phyloP scores from a whole-genome alignment of 495 filamentous ascomycete species.

The Neurospora cerealis region DNA sequence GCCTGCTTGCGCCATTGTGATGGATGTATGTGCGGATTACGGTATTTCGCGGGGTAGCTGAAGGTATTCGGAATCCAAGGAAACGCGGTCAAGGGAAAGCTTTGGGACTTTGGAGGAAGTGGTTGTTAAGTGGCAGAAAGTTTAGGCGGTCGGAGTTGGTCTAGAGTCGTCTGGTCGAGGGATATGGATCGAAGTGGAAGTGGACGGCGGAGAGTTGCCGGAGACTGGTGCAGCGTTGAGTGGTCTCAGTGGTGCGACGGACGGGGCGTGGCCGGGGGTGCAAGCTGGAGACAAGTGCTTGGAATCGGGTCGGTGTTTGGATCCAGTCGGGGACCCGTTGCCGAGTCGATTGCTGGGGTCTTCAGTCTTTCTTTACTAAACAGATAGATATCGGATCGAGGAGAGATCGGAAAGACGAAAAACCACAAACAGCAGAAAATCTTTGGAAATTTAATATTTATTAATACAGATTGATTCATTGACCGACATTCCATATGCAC shows the following conservation, averaged over 20 bases:
- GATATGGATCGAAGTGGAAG: not conserved
- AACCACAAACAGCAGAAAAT: not conserved
- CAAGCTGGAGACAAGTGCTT: not conserved
- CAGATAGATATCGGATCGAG: not conserved
- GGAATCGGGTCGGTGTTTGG: not conserved
- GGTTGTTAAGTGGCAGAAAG: not conserved
- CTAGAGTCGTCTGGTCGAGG: not conserved
- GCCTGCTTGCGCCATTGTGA: slow-evolving; percentile 41
- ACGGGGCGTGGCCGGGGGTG: not conserved
- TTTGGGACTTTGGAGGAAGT: not conserved
- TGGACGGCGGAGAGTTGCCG: not conserved
- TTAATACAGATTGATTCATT: not conserved
- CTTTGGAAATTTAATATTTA: not conserved
- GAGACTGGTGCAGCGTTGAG: not conserved
- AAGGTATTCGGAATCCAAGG: not conserved
- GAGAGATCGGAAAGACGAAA: not conserved
- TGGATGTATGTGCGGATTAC: slow-evolving; percentile 2
- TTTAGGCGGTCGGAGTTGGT: not conserved
- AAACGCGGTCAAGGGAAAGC: not conserved
- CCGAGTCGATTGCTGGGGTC: not conserved
- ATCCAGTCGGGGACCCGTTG: not conserved
- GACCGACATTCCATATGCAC: not conserved
- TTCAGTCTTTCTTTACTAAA: not conserved
- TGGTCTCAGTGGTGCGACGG: not conserved
- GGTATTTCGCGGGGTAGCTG: not conserved